phyloP scores from a whole-genome alignment of 169 alveolate species.

The Cryptosporidium canis region DNA sequence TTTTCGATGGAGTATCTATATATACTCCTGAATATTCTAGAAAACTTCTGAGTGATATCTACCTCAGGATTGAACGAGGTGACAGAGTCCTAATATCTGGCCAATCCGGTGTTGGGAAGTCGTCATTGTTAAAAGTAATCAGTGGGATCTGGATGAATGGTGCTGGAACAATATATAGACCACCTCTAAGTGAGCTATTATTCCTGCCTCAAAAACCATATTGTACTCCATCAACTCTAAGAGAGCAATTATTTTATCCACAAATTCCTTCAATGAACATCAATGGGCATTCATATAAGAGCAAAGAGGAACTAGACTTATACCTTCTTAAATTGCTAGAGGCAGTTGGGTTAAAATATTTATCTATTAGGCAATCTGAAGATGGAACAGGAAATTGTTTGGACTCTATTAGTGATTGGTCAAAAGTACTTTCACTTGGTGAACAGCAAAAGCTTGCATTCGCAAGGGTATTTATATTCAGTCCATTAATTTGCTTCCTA shows the following conservation, averaged over 20 bases:
- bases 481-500: slow-evolving; percentile 72
- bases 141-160: slow-evolving; percentile 72
- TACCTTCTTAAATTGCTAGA: not conserved
- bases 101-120: slow-evolving; percentile 70
- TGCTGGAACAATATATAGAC: slow-evolving; percentile 53
- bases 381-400: slow-evolving; percentile 6
- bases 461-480: slow-evolving; percentile 75
- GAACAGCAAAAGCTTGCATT: slow-evolving; percentile 79
- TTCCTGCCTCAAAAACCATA: slow-evolving; percentile 72
- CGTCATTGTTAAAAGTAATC: slow-evolving; percentile 54
- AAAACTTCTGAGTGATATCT: not conserved
- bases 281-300: not conserved
- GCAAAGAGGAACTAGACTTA: slow-evolving; percentile 18
- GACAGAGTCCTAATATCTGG: slow-evolving; percentile 67
- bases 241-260: slow-evolving; percentile 72
- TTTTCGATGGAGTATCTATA: slow-evolving; percentile 7
- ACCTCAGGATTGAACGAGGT: not conserved
- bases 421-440: slow-evolving; percentile 74
- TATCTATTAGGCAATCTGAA: not conserved
- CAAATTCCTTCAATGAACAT: not conserved
- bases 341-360: slow-evolving; percentile 40
- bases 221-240: slow-evolving; percentile 50
- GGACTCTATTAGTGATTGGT: slow-evolving; percentile 69
- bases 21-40: slow-evolving; percentile 29
- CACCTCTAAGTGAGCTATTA: slow-evolving; percentile 24